Evolutionary conservation across 2,329 filamentous ascomycete genomes (phyloP).

Genomic region (Aspergillus latus): DNA sequence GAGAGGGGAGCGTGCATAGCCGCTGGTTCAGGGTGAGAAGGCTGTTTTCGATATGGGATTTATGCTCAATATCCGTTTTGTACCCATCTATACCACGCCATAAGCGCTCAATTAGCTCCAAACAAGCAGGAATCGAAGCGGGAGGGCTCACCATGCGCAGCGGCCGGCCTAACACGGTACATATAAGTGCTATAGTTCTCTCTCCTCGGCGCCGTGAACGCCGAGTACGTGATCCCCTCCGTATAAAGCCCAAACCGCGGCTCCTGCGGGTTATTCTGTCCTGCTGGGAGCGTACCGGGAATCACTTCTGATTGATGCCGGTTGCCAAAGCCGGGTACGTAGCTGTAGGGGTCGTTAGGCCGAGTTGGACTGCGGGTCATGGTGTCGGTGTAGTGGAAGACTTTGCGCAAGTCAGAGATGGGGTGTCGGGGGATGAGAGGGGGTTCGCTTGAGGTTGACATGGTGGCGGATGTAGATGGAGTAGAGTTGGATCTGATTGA

Average conservation of each 20-base stretch:
- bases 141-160: conserved; percentile 26
- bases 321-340: conserved; percentile 32
- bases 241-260: conserved; percentile 33
- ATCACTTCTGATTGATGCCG: conserved; percentile 35
- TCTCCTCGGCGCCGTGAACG: conserved; percentile 28
- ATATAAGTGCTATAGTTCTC: conserved; percentile 32
- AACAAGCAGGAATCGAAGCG: neutral
- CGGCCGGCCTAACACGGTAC: conserved; percentile 29
- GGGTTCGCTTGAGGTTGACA: conserved; percentile 10
- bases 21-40: conserved; percentile 47
- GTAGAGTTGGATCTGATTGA: neutral
- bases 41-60: conserved; percentile 30
- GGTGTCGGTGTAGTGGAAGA: conserved; percentile 34
- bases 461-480: conserved; percentile 23
- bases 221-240: conserved; percentile 31
- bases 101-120: neutral
- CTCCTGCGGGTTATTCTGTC: conserved; percentile 36
- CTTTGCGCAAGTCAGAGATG: conserved; percentile 29
- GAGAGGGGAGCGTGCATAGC: conserved; percentile 53
- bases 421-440: conserved; percentile 22
- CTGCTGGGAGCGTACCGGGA: conserved; percentile 31
- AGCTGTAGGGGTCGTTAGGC: conserved; percentile 33
- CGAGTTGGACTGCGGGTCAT: conserved; percentile 30
- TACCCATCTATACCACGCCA: conserved; percentile 24
- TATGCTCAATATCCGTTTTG: conserved; percentile 44